A percentile compares a stretch with the other conserved stretches of the same genome.
Evolutionary conservation across 2,329 filamentous ascomycete species (phyloP).

Genomic region (Grosmannia huntii): DNA sequence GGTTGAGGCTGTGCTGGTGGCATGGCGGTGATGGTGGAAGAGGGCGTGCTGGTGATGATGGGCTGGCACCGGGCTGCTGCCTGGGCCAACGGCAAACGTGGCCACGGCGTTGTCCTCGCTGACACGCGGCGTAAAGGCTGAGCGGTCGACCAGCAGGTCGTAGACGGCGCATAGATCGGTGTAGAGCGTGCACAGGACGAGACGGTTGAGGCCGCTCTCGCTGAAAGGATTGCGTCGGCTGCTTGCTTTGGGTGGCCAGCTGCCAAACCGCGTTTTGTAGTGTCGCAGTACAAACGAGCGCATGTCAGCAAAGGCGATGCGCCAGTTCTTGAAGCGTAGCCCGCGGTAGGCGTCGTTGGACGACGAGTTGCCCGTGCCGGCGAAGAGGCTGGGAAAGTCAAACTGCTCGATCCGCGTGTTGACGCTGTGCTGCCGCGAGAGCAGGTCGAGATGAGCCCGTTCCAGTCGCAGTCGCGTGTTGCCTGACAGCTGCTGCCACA

Average conservation of each 20-base stretch:
- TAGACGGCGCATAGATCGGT: constrained; percentile 77
- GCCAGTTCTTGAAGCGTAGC: constrained; percentile 79
- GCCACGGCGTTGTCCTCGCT: constrained; percentile 40
- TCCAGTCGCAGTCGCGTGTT: constrained; percentile 70
- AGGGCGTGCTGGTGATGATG: not conserved
- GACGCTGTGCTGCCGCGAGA: constrained; percentile 57
- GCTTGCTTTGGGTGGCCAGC: constrained; percentile 82
- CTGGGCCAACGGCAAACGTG: not conserved
- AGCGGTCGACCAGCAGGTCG: constrained; percentile 75
- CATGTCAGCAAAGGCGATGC: constrained; percentile 58
- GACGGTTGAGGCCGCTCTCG: constrained; percentile 73
- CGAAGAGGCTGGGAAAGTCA: constrained; percentile 81
- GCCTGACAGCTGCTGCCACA: constrained; percentile 57
- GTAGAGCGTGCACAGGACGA: constrained; percentile 73
- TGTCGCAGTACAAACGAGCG: constrained; percentile 59
- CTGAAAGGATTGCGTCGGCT: constrained; percentile 87
- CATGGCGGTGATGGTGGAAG: not conserved
- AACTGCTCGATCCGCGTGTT: constrained; percentile 71
- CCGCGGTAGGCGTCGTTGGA: constrained; percentile 62
- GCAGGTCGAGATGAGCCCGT: constrained; percentile 67
- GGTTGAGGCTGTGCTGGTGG: not conserved
- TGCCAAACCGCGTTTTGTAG: constrained; percentile 46
- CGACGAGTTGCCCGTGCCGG: constrained; percentile 75
- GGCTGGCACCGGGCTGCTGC: constrained; percentile 15
- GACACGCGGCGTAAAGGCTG: constrained; percentile 63